A percentile compares a stretch with the other conserved stretches of the same genome.
Conservation (phyloP, 2,329 filamentous ascomycete genomes). For the Aspergillus fumigatiaffinis region DNA sequence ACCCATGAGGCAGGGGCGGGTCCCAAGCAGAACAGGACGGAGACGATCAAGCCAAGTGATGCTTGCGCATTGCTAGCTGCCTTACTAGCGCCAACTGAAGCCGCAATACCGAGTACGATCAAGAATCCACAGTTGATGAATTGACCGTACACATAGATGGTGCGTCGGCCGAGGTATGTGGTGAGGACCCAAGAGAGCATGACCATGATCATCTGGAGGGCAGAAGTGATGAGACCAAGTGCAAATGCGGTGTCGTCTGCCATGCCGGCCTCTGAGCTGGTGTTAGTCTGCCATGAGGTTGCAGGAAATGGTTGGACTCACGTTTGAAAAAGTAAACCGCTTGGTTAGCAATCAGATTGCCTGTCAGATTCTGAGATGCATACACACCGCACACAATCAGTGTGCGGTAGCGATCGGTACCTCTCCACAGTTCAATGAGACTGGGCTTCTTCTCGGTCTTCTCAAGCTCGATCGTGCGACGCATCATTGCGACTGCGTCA, state of each 20-base stretch:
- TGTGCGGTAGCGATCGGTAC: slow-evolving; percentile 53
- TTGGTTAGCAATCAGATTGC: slow-evolving; percentile 61
- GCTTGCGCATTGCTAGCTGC: slow-evolving; percentile 54
- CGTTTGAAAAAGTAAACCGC: slow-evolving; percentile 56
- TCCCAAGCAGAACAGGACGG: slow-evolving; percentile 60
- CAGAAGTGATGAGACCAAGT: slow-evolving; percentile 62
- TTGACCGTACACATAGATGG: slow-evolving; percentile 62
- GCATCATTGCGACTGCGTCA: slow-evolving; percentile 57
- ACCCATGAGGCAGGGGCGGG: slow-evolving; percentile 63
- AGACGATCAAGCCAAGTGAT: slow-evolving; percentile 61
- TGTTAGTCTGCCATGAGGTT: slow-evolving; percentile 24
- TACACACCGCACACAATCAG: slow-evolving; percentile 56
- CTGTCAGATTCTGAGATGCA: slow-evolving; percentile 57
- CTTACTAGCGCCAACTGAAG: no score
- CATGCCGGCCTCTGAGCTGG: slow-evolving; percentile 58
- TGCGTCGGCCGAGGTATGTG: slow-evolving; percentile 59
- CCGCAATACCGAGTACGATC: no score
- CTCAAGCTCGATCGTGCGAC: slow-evolving; percentile 55
- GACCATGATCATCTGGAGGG: slow-evolving; percentile 58
- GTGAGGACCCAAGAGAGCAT: slow-evolving; percentile 67
- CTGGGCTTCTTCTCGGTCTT: slow-evolving; percentile 45
- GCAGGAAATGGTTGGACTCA: slow-evolving; percentile 21
- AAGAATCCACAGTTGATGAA: slow-evolving; percentile 43
- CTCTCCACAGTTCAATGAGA: slow-evolving; percentile 52
- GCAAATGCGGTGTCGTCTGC: slow-evolving; percentile 53